Percentiles rank a stretch among this genome's conserved stretches.
Conservation (phyloP, 306 rosid genomes). For the Quercus cerris region DNA sequence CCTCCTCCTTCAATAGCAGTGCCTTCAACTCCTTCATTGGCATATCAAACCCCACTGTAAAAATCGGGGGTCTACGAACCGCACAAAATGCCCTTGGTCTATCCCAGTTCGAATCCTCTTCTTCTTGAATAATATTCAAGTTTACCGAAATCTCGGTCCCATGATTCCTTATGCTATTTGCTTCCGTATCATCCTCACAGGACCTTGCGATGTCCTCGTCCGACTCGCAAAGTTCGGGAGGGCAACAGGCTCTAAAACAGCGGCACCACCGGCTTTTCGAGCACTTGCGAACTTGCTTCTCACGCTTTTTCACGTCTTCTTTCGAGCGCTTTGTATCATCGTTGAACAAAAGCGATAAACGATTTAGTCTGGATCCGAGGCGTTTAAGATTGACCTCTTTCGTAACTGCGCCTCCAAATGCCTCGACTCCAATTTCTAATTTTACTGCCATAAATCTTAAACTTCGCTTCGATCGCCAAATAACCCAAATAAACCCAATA, state of each 20-base stretch:
- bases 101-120: neutral
- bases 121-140: constrained; percentile 5
- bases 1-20: constrained; percentile 24
- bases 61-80: constrained; percentile 27
- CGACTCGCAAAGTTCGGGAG: constrained; percentile 2
- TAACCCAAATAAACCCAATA: too few relatives aligned
- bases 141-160: neutral
- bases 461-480: neutral
- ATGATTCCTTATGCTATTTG: neutral
- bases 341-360: neutral
- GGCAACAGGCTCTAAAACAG: neutral
- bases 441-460: neutral
- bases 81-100: neutral
- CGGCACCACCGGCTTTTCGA: neutral
- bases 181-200: neutral
- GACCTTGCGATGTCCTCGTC: neutral
- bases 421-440: neutral
- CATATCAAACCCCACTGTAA: constrained; percentile 36
- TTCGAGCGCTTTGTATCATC: neutral
- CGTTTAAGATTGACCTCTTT: neutral
- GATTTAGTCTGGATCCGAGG: neutral
- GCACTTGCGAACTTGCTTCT: neutral
- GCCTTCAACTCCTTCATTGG: constrained; percentile 31
- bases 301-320: neutral
- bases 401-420: neutral